These are phyloP conservation scores for Mortierella sp. DNA, from an alignment of 371 early-diverging fungal genomes.

Conservation along the genomic window DNA sequence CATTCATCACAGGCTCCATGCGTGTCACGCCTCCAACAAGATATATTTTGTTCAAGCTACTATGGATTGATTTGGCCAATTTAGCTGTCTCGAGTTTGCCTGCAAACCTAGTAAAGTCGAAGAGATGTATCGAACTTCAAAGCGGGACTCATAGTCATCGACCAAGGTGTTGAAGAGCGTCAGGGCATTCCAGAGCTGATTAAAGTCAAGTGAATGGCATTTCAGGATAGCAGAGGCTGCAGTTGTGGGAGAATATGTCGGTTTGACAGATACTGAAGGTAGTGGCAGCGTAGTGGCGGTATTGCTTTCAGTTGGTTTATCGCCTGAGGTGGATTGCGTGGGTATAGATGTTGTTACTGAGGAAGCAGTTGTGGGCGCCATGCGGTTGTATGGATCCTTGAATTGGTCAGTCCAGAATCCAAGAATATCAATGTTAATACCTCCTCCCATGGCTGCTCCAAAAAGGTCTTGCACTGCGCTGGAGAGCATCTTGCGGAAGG, in stretches of 20 bases:
- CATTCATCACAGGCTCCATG: too few species aligned
- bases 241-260: constrained; percentile 28
- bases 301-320: not conserved
- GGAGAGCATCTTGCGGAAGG: constrained; percentile 49
- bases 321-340: not conserved
- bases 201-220: constrained; percentile 35
- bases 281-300: not conserved
- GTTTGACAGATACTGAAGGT: constrained; percentile 4
- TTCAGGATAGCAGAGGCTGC: constrained; percentile 36
- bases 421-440: constrained; percentile 48
- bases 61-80: constrained; percentile 17
- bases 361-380: constrained; percentile 2
- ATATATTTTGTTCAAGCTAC: too few species aligned
- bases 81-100: constrained; percentile 45
- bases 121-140: constrained; percentile 35
- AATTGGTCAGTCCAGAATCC: constrained; percentile 37
- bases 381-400: constrained; percentile 42
- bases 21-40: too few species aligned
- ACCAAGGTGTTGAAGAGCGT: constrained; percentile 44
- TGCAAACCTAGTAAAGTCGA: constrained; percentile 45
- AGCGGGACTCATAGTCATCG: constrained; percentile 38
- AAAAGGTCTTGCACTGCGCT: constrained; percentile 50
- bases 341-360: constrained; percentile 6
- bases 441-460: constrained; percentile 45
- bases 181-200: constrained; percentile 46